Base-by-base conservation (phyloP, 1,284 basidiomycete genomes). In the Ustilago esculenta region DNA sequence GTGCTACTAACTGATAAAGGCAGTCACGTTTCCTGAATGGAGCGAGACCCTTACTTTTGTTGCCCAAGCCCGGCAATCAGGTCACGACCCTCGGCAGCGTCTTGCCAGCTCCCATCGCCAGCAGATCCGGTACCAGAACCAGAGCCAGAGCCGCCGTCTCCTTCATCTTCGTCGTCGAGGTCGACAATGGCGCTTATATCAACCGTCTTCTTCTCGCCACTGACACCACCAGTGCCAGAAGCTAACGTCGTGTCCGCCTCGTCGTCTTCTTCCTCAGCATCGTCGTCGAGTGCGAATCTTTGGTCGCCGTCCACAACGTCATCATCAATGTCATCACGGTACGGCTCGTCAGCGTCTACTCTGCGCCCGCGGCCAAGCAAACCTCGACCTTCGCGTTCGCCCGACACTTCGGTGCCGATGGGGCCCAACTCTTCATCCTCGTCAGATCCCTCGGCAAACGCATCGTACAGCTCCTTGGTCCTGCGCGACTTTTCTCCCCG, bases 381-480 rank as follows among this genome's bases (percentile, higher is more conserved):
- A 0, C 56, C 48, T 8, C 56, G 33, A 23, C 29, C 48, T 10
- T 53, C 61, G 23, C 39, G 12, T 20, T 27, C 21, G 20, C 17
- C 21, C 17, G 21, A 17, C 14, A 4, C 47, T 39, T 40, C 63
- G 4, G 32, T 43, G 11, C 54, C 48, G 3, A 17, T 17, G 9
- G 12, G 27, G 5, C 32, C 43, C n/a, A 65, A 67, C n/a, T 72
- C 76, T 1, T 76, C 79, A 9, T 81, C 81, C 6, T 81, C 82
- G 17, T 80, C 79, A 20, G 75, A 78, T 5, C 79, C 79, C 23
- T 74, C 75, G 21, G 70, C 81, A 64, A 84, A 84, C 2, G 83
- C 83, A 51, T 84, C 80, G 66, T 83, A 84, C 18, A 84, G 63
- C 59, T 84, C 83, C 46, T 77, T 69, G 15, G 82, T 82, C 41